Evolutionary conservation across 2,329 filamentous ascomycete genomes (phyloP).

Genomic region (Aspergillus aculeatus): DNA sequence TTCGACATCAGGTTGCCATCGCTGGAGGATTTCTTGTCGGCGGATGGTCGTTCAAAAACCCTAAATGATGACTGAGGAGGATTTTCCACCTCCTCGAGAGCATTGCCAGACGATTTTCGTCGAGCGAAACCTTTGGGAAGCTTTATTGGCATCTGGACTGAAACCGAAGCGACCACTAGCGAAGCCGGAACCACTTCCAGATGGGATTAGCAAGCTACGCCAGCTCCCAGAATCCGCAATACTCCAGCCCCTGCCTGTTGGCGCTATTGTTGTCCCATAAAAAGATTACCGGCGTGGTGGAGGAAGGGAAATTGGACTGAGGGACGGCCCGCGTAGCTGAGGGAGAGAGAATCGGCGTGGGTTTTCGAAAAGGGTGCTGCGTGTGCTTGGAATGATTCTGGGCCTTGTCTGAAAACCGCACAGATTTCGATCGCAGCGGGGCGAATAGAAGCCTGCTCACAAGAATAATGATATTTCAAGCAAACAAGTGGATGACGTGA

Average conservation of each 20-base stretch:
- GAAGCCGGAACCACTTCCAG: conserved; percentile 16
- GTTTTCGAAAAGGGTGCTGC: neutral
- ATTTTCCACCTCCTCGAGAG: conserved; percentile 48
- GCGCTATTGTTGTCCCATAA: conserved; percentile 20
- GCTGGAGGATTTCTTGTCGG: conserved; percentile 45
- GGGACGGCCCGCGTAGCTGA: neutral
- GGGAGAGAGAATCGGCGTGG: neutral
- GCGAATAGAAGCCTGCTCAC: conserved; percentile 15
- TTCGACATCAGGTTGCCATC: conserved; percentile 39
- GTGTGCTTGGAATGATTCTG: conserved; percentile 15
- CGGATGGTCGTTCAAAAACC: conserved; percentile 52
- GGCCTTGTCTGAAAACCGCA: conserved; percentile 15
- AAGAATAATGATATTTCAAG: conserved; percentile 8
- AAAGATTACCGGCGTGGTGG: conserved; percentile 9
- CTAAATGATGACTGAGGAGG: conserved; percentile 50
- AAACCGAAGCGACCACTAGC: conserved; percentile 13
- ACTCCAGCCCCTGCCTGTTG: conserved; percentile 8
- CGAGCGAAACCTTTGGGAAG: conserved; percentile 54
- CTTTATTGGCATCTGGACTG: conserved; percentile 53
- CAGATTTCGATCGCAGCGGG: conserved; percentile 18
- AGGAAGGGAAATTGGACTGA: neutral
- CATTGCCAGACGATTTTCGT: conserved; percentile 57
- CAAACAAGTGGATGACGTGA: conserved; percentile 15
- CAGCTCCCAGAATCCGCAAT: conserved; percentile 12
- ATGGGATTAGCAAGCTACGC: conserved; percentile 13